Base-by-base conservation (phyloP, 2,329 filamentous ascomycete species). In the Fusarium aywerte region DNA sequence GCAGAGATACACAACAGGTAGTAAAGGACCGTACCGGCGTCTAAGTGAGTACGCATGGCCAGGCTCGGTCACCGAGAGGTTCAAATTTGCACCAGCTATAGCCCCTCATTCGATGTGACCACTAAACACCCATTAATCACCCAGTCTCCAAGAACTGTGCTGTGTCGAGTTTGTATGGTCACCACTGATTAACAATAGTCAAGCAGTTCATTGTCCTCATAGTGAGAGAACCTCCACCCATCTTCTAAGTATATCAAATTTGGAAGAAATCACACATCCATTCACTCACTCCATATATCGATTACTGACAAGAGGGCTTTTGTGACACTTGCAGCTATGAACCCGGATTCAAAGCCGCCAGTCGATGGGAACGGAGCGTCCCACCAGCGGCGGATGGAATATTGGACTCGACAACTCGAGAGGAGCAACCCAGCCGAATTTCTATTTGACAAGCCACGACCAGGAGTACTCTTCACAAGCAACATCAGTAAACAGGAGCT, bases 371-470 rank as follows among this genome's bases (percentile, higher is more conserved):
- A 33, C 15, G 10, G 7, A 9, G 15, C 16, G 20, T 18, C 29
- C 18, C 38, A 53, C 5, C 3, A 62, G 20, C 7, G 1, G 13
- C 20, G 23, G 5, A 42, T 64, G 20, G 51, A 56, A 8, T 74
- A 74, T 39, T 61, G 66, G 8, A 73, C 68, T 2, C 67, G 67
- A 11, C 70, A 74, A 23, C 51, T 57, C 7, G 69, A 61, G 8
- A 64, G 64, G 21, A 49, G 31, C 31, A 35, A 36, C 11, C 45
- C 45, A 35, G 32, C 45, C 21, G 45, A 49, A 11, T 35, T 49
- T 18, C 21, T 49, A 2, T 8, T 35, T 11, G 45, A 49, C 16
- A 49, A 49, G 12, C 45, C 32, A 25, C 29, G 45, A 15, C 45
- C 45, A 15, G 7, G 15, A 5, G 12, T 36, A 15, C 29, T 49